Conservation (phyloP, 331 rosid species). For the Malus hybrid region DNA sequence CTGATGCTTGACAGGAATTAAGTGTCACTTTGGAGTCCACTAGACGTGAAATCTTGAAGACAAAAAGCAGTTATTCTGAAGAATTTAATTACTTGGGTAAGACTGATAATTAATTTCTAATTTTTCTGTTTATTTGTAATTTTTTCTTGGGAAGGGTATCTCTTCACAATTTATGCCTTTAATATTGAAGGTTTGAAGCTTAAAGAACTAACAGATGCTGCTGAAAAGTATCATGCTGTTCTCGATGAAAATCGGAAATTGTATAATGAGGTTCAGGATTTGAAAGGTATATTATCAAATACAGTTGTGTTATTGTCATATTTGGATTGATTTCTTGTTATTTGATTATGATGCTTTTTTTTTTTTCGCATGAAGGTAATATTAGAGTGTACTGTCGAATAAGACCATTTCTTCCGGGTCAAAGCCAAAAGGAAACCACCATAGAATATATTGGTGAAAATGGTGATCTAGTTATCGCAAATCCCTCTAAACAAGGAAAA, state of each 20-base stretch:
- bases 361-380: conserved; percentile 45
- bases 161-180: neutral
- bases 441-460: conserved; percentile 85
- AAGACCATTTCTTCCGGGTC: conserved; percentile 94
- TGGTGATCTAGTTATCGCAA: conserved; percentile 77
- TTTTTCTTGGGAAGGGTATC: neutral
- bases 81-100: conserved; percentile 79
- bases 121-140: neutral
- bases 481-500: conserved; percentile 90
- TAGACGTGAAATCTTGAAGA: conserved; percentile 55
- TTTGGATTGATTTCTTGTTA: neutral
- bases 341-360: conserved; percentile 16
- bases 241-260: conserved; percentile 78
- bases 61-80: conserved; percentile 49
- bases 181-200: conserved; percentile 39
- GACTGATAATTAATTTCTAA: conserved; percentile 11
- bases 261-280: conserved; percentile 95
- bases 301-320: neutral
- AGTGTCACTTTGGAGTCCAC: conserved; percentile 52
- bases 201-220: conserved; percentile 68
- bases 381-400: conserved; percentile 94
- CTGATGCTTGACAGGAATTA: conserved; percentile 45
- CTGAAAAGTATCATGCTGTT: conserved; percentile 59
- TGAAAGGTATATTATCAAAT: conserved; percentile 58
- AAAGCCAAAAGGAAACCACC: conserved; percentile 68